A percentile compares a stretch with the other conserved stretches of the same genome.
Conservation (phyloP, 2,329 filamentous ascomycete species). For the Leptographium radiaticola region DNA sequence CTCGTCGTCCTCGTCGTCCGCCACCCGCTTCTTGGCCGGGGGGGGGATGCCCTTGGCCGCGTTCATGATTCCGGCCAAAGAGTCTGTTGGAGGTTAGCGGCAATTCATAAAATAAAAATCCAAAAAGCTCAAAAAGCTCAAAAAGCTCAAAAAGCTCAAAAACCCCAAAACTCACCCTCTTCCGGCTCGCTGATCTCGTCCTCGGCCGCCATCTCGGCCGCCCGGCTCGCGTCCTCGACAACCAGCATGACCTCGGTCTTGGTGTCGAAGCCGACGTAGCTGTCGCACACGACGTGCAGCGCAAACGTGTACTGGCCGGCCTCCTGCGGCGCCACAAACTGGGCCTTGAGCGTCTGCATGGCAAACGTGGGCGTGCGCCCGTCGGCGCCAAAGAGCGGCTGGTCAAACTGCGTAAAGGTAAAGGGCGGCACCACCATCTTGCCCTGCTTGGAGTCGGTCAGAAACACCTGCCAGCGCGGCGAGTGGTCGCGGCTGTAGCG, state of each 20-base stretch:
- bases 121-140: background rate
- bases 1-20: slow-evolving; percentile 45
- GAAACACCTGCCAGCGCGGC: slow-evolving; percentile 87
- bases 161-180: slow-evolving; percentile 55
- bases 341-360: slow-evolving; percentile 91
- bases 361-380: slow-evolving; percentile 77
- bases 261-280: slow-evolving; percentile 86
- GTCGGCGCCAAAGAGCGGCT: slow-evolving; percentile 66
- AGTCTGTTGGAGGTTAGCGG: slow-evolving; percentile 43
- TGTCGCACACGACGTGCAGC: slow-evolving; percentile 87
- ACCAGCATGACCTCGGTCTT: slow-evolving; percentile 82
- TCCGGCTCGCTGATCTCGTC: slow-evolving; percentile 97
- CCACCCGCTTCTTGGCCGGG: slow-evolving; percentile 33
- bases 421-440: slow-evolving; percentile 96
- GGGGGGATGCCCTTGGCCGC: slow-evolving; percentile 62
- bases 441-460: slow-evolving; percentile 85
- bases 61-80: slow-evolving; percentile 81
- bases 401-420: slow-evolving; percentile 86
- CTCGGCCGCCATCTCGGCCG: slow-evolving; percentile 64
- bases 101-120: slow-evolving; percentile 9
- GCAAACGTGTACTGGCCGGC: slow-evolving; percentile 89
- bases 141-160: background rate
- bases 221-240: slow-evolving; percentile 82
- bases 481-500: slow-evolving; percentile 83
- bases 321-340: slow-evolving; percentile 89